Conservation (phyloP, 371 early-diverging fungal genomes). For the Haplosporangium sp. region DNA sequence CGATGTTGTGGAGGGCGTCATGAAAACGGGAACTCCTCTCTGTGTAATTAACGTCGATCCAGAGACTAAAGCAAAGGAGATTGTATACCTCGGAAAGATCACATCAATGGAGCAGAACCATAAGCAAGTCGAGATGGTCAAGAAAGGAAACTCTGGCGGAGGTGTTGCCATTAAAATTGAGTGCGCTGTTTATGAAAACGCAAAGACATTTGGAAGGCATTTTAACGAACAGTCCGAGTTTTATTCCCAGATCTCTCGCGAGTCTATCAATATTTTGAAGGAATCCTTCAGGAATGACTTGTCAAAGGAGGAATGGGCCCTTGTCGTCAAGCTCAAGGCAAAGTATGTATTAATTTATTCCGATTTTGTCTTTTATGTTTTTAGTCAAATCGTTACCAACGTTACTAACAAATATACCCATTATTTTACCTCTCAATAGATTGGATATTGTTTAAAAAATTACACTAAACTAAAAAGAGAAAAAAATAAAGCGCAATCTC, state of each 20-base stretch:
- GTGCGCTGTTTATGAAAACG: slow-evolving; percentile 83
- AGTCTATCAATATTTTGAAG: slow-evolving; percentile 98
- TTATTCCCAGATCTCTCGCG: slow-evolving; percentile 87
- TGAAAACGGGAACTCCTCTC: slow-evolving; percentile 96
- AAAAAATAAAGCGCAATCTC: slow-evolving; percentile 8
- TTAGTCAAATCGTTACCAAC: background rate
- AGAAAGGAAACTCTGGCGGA: slow-evolving; percentile 87
- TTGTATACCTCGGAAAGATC: slow-evolving; percentile 91
- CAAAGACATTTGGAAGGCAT: slow-evolving; percentile 97
- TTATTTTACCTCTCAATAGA: background rate
- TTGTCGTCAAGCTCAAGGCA: slow-evolving; percentile 85
- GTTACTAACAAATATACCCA: background rate
- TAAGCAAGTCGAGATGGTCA: slow-evolving; percentile 87
- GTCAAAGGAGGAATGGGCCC: slow-evolving; percentile 93
- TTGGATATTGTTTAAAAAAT: slow-evolving; percentile 45
- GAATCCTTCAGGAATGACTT: slow-evolving; percentile 96
- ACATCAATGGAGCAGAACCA: slow-evolving; percentile 98
- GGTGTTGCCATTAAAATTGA: slow-evolving; percentile 99
- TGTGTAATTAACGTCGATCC: slow-evolving; percentile 91
- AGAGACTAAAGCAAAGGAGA: slow-evolving; percentile 76
- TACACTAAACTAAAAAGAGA: background rate
- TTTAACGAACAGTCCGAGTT: slow-evolving; percentile 91
- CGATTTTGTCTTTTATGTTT: background rate
- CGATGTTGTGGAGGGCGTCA: slow-evolving; percentile 94
- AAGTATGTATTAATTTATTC: slow-evolving; percentile 33